A percentile compares a stretch with the other conserved stretches of the same genome.
phyloP scores from a whole-genome alignment of 2,329 filamentous ascomycete species.

The Alternaria viburni region DNA sequence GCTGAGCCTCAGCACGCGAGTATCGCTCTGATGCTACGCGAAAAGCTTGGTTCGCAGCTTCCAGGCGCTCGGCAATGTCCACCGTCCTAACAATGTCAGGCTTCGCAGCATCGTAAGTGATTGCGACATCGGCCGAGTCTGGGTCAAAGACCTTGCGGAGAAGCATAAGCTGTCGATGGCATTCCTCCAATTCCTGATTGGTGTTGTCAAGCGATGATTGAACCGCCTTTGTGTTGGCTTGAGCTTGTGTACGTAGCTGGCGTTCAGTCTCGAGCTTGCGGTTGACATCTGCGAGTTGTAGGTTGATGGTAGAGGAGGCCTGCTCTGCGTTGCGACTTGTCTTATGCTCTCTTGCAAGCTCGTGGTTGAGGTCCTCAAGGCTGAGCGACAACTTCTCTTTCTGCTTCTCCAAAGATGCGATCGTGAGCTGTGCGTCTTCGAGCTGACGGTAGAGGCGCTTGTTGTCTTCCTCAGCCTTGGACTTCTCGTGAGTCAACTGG shows the following conservation, averaged over 20 bases:
- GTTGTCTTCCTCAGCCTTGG: constrained; percentile 81
- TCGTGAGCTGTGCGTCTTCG: constrained; percentile 80
- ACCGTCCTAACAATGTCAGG: constrained; percentile 70
- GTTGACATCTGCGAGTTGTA: constrained; percentile 87
- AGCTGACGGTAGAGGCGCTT: constrained; percentile 81
- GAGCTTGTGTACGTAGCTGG: constrained; percentile 82
- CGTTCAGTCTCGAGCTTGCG: constrained; percentile 89
- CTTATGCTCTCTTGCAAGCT: constrained; percentile 88
- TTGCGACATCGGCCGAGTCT: constrained; percentile 68
- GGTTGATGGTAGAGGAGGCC: constrained; percentile 76
- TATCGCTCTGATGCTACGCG: constrained; percentile 83
- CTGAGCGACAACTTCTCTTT: constrained; percentile 89
- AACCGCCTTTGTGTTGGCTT: constrained; percentile 81
- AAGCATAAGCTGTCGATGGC: constrained; percentile 78
- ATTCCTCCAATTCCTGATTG: constrained; percentile 80
- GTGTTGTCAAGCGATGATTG: constrained; percentile 80
- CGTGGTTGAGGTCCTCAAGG: constrained; percentile 90
- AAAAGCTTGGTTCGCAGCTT: constrained; percentile 86
- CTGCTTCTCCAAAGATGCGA: constrained; percentile 88
- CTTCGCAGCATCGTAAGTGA: constrained; percentile 72
- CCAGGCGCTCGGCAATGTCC: constrained; percentile 83
- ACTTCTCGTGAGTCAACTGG: constrained; percentile 81
- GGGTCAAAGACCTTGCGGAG: constrained; percentile 89
- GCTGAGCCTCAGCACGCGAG: constrained; percentile 79
- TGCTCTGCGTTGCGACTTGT: constrained; percentile 90